Percentiles rank a stretch among this genome's conserved stretches.
Evolutionary conservation across 805 yeast species (phyloP).

Genomic region (Teunomyces tritomae): DNA sequence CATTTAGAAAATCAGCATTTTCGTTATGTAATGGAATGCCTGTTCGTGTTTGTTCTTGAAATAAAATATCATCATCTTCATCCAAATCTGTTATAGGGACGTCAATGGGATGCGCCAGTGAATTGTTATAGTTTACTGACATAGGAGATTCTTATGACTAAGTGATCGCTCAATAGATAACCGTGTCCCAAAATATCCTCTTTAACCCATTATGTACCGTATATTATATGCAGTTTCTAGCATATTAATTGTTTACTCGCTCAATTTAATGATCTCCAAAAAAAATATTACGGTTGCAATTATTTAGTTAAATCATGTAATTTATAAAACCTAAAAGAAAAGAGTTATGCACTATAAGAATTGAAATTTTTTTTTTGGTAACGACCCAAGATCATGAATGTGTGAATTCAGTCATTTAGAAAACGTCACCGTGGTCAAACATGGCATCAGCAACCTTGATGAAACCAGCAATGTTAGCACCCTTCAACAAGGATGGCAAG

Average conservation of each 20-base stretch:
- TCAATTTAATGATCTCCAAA: too few species aligned
- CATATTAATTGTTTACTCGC: too few species aligned
- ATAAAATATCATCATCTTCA: conserved; percentile 36
- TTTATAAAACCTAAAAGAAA: not conserved
- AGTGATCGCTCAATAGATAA: not conserved
- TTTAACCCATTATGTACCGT: not conserved
- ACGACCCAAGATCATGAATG: not conserved
- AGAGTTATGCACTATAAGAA: conserved; percentile 9
- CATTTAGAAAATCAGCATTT: conserved; percentile 16
- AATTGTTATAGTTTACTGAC: conserved; percentile 7
- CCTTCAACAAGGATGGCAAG: conserved; percentile 93
- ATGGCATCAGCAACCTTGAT: conserved; percentile 97
- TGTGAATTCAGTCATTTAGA: conserved; percentile 19
- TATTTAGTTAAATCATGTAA: not conserved
- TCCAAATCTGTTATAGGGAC: conserved; percentile 58
- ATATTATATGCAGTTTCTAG: not conserved
- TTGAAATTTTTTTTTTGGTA: conserved; percentile 4
- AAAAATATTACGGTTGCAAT: not conserved
- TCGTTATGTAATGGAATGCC: not conserved
- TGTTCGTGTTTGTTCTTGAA: conserved; percentile 14
- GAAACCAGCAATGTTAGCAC: conserved; percentile 99
- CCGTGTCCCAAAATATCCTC: not conserved
- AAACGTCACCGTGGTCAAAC: conserved; percentile 93
- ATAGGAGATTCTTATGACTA: not conserved
- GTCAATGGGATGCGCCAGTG: conserved; percentile 41